Evolutionary conservation across 2,329 filamentous ascomycete species (phyloP), one percentile per base, ranked within the genome.

Genomic region (Xylariaceae sp.): DNA sequence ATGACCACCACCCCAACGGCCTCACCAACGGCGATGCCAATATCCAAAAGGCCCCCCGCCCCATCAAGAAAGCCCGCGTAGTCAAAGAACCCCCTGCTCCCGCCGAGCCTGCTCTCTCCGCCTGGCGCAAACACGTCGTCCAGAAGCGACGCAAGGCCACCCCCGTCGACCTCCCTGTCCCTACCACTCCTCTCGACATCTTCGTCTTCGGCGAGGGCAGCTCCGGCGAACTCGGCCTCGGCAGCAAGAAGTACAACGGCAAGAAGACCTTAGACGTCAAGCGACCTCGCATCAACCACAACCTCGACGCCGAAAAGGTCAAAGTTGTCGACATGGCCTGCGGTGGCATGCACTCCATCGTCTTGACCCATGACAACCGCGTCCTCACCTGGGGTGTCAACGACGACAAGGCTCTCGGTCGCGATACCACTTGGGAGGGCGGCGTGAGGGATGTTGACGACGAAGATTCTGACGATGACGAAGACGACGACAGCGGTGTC

Each of bases 381-480:
- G 81, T 91, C 58, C 73, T 82, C 40, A 87, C 86, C 22, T 91
- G 88, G 86, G 86, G 87, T 52, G 85, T 91, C 54, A 91, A 91
- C 62, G 86, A 89, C 54, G 83, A 88, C 58, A 79, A 80, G 47
- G 82, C 84, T 7, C 74, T 88, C 22, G 87, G 86, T 25, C 78
- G 84, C 55, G 75, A 82, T 54, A 85, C 82, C 2, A 70, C 69
- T 11, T 85, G 82, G 75, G 79, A 84, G 2, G 84, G 84, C 39
- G 81, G 80, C 16, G 65, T 78, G 22, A 74, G 78, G 45, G 78
- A 82, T 42, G 69, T 74, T 40, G 78, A 82, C 43, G 69, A 74
- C 23, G 74, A 60, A 1, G 50, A 53, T 19, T 48, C 50, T 2
- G 57, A 61, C 5, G 74, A 76, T 22, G 77, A 80, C 10, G 63